phyloP scores from a whole-genome alignment of 2,329 filamentous ascomycete species.

The Penicillium sp. region DNA sequence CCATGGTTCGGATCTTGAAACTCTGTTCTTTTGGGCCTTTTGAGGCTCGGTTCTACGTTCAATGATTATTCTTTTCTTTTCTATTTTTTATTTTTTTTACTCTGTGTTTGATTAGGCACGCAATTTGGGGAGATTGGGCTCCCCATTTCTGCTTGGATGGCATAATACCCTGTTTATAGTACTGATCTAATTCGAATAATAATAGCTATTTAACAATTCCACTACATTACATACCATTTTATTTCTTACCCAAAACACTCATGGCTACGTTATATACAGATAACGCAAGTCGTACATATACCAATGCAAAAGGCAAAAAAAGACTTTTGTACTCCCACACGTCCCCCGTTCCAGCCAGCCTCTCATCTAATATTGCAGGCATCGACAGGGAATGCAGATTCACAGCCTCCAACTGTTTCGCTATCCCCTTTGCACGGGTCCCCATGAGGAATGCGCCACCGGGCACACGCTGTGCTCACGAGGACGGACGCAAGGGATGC shows the following conservation, averaged over 20 bases:
- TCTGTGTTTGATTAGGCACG: not conserved
- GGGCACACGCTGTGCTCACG: slow-evolving; percentile 16
- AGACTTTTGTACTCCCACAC: not conserved
- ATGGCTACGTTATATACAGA: not conserved
- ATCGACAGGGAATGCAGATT: not conserved
- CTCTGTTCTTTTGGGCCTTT: slow-evolving; percentile 4
- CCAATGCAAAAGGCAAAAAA: not conserved
- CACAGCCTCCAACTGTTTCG: slow-evolving; percentile 1
- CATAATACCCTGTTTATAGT: slow-evolving; percentile 1
- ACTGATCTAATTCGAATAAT: not conserved
- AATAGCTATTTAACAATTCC: not conserved
- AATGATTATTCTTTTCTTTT: not conserved
- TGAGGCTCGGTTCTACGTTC: not conserved
- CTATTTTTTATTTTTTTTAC: not conserved
- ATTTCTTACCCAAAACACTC: not conserved
- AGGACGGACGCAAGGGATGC: slow-evolving; percentile 23
- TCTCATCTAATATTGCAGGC: not conserved
- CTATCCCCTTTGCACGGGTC: slow-evolving; percentile 2
- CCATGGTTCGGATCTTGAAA: slow-evolving; percentile 21
- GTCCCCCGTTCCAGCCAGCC: not conserved
- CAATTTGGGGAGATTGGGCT: not conserved
- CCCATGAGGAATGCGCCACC: slow-evolving; percentile 18
- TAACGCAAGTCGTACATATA: not conserved
- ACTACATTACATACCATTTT: not conserved
- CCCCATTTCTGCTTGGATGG: not conserved